These are phyloP conservation scores for Gastrolobium bilobum DNA, from an alignment of 306 rosid species.

Conservation along the genomic window DNA sequence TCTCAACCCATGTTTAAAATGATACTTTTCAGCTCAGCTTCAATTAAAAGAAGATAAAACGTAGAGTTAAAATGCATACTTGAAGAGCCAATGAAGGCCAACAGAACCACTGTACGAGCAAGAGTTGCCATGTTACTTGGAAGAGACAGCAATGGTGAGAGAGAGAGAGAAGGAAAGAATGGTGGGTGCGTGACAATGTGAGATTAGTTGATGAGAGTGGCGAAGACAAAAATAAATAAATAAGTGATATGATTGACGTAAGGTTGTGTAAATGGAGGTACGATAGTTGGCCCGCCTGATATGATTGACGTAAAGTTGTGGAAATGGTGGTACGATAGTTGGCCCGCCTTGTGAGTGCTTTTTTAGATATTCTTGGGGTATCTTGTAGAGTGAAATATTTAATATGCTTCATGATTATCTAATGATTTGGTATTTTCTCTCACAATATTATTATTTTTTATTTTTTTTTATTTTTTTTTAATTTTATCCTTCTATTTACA, in stretches of 20 bases:
- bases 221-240: background rate
- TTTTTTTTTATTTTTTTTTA: too few species aligned
- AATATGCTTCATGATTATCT: too few species aligned
- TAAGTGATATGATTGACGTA: background rate
- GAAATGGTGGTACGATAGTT: constrained; percentile 1
- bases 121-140: constrained; percentile 53
- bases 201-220: background rate
- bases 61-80: constrained; percentile 50
- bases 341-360: constrained; percentile 22
- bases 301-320: constrained; percentile 10
- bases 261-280: constrained; percentile 5
- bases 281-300: background rate
- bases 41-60: background rate
- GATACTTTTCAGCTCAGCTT: background rate
- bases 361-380: constrained; percentile 2
- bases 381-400: too few species aligned
- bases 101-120: constrained; percentile 56
- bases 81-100: constrained; percentile 61
- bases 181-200: constrained; percentile 37
- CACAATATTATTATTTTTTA: too few species aligned
- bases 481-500: too few species aligned
- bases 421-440: too few species aligned
- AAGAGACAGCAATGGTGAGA: constrained; percentile 4
- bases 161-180: background rate
- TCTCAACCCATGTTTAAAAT: background rate